These are phyloP conservation scores for Nitzschia putrida DNA, from an alignment of 108 stramenopile species.

Conservation along the genomic window DNA sequence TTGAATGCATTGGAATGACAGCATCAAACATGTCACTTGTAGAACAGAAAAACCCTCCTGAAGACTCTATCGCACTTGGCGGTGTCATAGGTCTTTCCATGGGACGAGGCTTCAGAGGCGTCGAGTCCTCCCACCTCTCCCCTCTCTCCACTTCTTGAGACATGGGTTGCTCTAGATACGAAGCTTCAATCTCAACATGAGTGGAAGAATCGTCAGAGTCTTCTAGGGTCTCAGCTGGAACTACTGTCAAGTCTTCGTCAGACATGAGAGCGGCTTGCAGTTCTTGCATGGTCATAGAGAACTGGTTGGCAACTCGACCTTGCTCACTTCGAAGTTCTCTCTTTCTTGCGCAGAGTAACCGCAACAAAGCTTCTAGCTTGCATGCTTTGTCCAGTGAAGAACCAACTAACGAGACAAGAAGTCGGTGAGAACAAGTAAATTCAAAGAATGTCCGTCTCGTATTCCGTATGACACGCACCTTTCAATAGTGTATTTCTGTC, in stretches of 20 bases:
- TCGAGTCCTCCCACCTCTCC: constrained; percentile 26
- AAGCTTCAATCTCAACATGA: constrained; percentile 11
- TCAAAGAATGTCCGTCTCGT: neutral
- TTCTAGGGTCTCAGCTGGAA: constrained; percentile 46
- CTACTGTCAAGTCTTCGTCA: constrained; percentile 72
- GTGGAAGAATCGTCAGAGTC: constrained; percentile 21
- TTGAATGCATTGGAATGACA: constrained; percentile 19
- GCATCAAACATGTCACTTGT: constrained; percentile 33
- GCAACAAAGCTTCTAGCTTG: constrained; percentile 74
- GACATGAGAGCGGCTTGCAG: constrained; percentile 66
- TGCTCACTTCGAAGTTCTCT: constrained; percentile 66
- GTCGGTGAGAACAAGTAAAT: neutral
- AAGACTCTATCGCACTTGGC: constrained; percentile 9
- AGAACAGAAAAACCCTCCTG: constrained; percentile 37
- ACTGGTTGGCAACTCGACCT: constrained; percentile 67
- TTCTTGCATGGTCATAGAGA: constrained; percentile 70
- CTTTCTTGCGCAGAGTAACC: constrained; percentile 57
- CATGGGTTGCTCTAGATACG: constrained; percentile 15
- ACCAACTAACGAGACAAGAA: constrained; percentile 37
- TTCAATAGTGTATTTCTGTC: constrained; percentile 68
- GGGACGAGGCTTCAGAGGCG: constrained; percentile 36
- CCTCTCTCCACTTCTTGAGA: constrained; percentile 10
- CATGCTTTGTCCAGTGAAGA: constrained; percentile 70
- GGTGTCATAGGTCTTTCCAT: constrained; percentile 40
- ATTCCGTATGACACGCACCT: constrained; percentile 37